Evolutionary conservation across 768 basidiomycete species (phyloP), one percentile per base, ranked within the genome.

Genomic region (Phlebiopsis gigantea): DNA sequence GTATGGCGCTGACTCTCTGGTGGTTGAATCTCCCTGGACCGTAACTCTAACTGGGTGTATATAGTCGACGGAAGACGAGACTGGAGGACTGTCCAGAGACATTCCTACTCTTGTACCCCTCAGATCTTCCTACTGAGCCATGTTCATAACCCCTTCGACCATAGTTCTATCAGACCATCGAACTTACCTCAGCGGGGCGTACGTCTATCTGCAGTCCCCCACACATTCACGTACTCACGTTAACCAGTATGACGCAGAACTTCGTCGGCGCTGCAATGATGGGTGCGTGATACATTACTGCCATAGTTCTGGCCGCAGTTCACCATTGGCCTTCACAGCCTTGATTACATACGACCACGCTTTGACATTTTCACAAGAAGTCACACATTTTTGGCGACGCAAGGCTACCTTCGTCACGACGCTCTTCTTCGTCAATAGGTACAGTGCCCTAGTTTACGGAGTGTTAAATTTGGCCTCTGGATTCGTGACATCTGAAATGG

Each of bases 261-360:
- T 51, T 31, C 24, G 22, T 51, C 21, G 21, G 50, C n/a, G 30
- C 14, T 5, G 50, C 50, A 21, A 51, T 41, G 39, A 34, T 51
- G 50, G 34, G 50, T 51, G 15, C 4, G 34, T 39, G 1, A n/a
- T n/a, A n/a, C n/a, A n/a, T n/a, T 39, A n/a, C n/a, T n/a, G n/a
- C n/a, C n/a, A n/a, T 31, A 12, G 39, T 19, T 8, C 34, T 7
- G 10, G 5, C 31, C 12, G 3, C 2, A 17, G 3, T 21, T 7
- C 7, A 28, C 9, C 14, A 51, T 8, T 8, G 14, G 25, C 30
- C 28, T 30, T 62, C 5, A 25, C 53, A 30, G 69, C 70, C 9
- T 48, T 59, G 12, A 64, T 59, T 9, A 60, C 62, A 10, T 45
- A 61, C 55, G 68, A 75, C 1, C 54, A 61, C 31, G 21, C 48